A percentile compares a stretch with the other conserved stretches of the same genome.
These are phyloP conservation scores for Trichomonas vaginalis DNA, from an alignment of 208 protist genomes.

Conservation along the genomic window DNA sequence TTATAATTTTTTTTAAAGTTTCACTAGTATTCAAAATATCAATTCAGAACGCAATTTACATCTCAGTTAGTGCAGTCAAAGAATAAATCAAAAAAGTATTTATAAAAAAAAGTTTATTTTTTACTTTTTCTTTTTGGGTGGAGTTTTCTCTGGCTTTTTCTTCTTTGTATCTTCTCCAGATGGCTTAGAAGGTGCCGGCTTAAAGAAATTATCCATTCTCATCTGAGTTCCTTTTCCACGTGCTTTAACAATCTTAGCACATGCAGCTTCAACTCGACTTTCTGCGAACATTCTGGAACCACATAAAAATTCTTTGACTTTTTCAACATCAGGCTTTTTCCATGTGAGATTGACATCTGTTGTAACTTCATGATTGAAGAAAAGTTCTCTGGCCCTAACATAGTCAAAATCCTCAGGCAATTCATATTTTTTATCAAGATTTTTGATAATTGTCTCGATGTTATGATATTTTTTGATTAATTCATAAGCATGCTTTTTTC, in stretches of 20 bases:
- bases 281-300: conserved; percentile 86
- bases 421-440: conserved; percentile 52
- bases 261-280: conserved; percentile 33
- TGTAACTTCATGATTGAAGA: conserved; percentile 65
- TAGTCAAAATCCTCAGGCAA: conserved; percentile 64
- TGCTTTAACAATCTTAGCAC: background rate
- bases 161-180: background rate
- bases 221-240: background rate
- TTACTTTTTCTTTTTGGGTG: background rate
- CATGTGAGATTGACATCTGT: conserved; percentile 60
- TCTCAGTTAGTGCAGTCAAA: too few species aligned
- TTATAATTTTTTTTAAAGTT: too few species aligned
- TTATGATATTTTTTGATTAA: conserved; percentile 58
- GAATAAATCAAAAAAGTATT: background rate
- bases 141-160: background rate
- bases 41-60: too few species aligned
- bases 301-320: conserved; percentile 81
- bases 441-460: conserved; percentile 64
- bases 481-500: conserved; percentile 42
- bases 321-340: conserved; percentile 78
- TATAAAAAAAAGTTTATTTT: background rate
- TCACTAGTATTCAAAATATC: too few species aligned
- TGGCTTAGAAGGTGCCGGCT: background rate
- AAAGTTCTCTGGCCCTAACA: conserved; percentile 64
- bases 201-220: conserved; percentile 16